Percentiles rank a stretch among this genome's conserved stretches.
phyloP scores from a whole-genome alignment of 2,329 filamentous ascomycete species.

The Colletotrichum musicola region DNA sequence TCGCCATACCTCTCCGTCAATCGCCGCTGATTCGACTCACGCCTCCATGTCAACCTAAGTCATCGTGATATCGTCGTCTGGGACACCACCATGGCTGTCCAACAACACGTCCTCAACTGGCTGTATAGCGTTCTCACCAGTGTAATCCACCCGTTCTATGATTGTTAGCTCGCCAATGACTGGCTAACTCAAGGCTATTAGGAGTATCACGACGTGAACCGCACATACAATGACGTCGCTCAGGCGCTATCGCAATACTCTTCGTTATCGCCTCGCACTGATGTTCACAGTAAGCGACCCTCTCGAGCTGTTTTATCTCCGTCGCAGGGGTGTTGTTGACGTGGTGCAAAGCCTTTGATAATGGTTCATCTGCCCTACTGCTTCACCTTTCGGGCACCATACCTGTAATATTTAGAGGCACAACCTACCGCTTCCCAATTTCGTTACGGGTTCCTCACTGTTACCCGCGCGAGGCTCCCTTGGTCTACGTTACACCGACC shows the following conservation, averaged over 20 bases:
- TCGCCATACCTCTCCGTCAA: too few relatives aligned
- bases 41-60: too few relatives aligned
- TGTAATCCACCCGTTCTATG: conserved; percentile 56
- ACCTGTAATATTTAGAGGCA: conserved; percentile 91
- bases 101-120: conserved; percentile 94
- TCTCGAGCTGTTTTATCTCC: conserved; percentile 28
- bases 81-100: conserved; percentile 71
- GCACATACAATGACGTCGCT: conserved; percentile 92
- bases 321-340: conserved; percentile 41
- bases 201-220: conserved; percentile 95
- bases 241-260: conserved; percentile 84
- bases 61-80: too few relatives aligned
- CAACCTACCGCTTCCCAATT: conserved; percentile 90
- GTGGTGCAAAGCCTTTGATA: conserved; percentile 78
- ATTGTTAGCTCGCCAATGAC: neutral
- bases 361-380: conserved; percentile 87
- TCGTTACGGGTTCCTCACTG: conserved; percentile 93
- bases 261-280: conserved; percentile 85
- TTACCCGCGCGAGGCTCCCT: conserved; percentile 87
- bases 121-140: conserved; percentile 90
- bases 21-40: too few relatives aligned
- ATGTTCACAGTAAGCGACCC: conserved; percentile 85
- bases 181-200: conserved; percentile 54
- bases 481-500: conserved; percentile 90
- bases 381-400: conserved; percentile 89